Base-by-base conservation (phyloP, 768 basidiomycete species). In the Piloderma croceum region DNA sequence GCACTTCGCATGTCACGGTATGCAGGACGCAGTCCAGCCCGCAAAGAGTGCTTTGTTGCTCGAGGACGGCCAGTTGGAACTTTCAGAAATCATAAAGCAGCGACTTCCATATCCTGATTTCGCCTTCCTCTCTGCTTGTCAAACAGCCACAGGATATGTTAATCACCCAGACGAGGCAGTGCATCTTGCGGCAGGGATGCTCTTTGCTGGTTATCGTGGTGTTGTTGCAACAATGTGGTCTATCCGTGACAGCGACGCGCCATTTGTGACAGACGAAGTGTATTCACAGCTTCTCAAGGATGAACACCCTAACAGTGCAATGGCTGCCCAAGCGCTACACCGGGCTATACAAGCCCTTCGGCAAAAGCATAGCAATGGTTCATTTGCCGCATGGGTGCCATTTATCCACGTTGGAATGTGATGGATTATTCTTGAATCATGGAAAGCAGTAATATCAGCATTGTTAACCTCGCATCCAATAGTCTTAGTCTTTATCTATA, bases 1-100 rank as follows among this genome's bases (percentile, higher is more conserved):
- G 0, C 62, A 63, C 31, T 34, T 65, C 7, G 62, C 61, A 0
- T 65, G 63, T 7, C 62, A 63, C 15, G 58, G 64, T 0, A 33
- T 25, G 0, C 56, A 57, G 7, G 36, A 54, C 27, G 1, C 32
- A 2, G 27, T 35, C 0, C 45, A 53, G 6, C 63, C 63, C 2
- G 54, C 58, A 5, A 41, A 54, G 6, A 58, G 64, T 0, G 42
- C 52, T 2, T 56, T 63, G 13, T 44, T 51, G 1, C 37, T 63
- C 1, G 15, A 42, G 0, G 58, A 65, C 20, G 47, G 50, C 1
- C 42, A 34, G 1, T 37, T 59, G 22, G 46, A 44, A 3, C 41
- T 63, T 32, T 44, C 46, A 5, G 49, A 56, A 33, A 53, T 62
- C 18, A 33, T 57, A n/a, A 38, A 47, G 7, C 36, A 35, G 13